phyloP scores from a whole-genome alignment of 1,284 basidiomycete genomes.

The Pulveroboletus sp. region DNA sequence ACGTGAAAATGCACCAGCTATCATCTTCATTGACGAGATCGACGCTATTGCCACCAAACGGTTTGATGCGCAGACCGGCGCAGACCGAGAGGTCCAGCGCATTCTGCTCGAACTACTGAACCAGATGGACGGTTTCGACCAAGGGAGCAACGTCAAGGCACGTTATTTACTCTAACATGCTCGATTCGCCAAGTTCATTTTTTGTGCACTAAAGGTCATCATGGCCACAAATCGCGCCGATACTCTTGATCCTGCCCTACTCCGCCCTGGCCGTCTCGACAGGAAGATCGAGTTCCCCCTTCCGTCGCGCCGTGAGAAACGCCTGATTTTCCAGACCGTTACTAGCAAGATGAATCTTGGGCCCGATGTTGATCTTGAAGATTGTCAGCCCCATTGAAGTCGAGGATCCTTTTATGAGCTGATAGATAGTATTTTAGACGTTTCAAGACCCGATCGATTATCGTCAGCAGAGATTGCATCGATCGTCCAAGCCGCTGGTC shows the following conservation, averaged over 20 bases:
- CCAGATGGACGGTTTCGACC: slow-evolving; percentile 99
- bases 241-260: slow-evolving; percentile 93
- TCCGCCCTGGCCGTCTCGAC: slow-evolving; percentile 97
- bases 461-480: slow-evolving; percentile 96
- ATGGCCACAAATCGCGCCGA: slow-evolving; percentile 98
- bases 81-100: slow-evolving; percentile 98
- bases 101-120: slow-evolving; percentile 98
- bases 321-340: slow-evolving; percentile 98
- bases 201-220: slow-evolving; percentile 68
- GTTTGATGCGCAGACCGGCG: slow-evolving; percentile 99
- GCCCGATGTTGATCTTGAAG: slow-evolving; percentile 97
- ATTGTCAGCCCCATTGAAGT: slow-evolving; percentile 63
- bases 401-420: slow-evolving; percentile 2
- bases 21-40: slow-evolving; percentile 99
- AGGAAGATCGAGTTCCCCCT: slow-evolving; percentile 99
- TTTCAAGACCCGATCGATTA: slow-evolving; percentile 93
- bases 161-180: slow-evolving; percentile 11
- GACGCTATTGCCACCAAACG: slow-evolving; percentile 99
- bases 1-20: slow-evolving; percentile 95
- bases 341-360: slow-evolving; percentile 98
- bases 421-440: slow-evolving; percentile 56
- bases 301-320: slow-evolving; percentile 93
- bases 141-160: slow-evolving; percentile 98
- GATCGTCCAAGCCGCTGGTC: slow-evolving; percentile 95
- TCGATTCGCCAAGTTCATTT: background rate